Conservation (phyloP, 2,329 filamentous ascomycete species). For the Nemania abortiva region DNA sequence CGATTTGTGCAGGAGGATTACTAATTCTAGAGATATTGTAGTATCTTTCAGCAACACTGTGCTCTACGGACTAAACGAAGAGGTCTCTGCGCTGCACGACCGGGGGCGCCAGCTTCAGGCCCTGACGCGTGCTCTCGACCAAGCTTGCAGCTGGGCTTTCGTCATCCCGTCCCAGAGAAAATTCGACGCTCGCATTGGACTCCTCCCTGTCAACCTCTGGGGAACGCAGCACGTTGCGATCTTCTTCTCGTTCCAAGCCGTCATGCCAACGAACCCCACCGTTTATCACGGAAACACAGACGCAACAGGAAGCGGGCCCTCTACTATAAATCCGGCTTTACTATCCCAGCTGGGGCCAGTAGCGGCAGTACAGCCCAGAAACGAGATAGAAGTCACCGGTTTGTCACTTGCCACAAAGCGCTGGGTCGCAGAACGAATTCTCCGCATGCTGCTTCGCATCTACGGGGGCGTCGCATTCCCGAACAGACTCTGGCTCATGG, state of each 20-base stretch:
- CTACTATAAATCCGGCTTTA: not conserved
- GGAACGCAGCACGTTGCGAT: not conserved
- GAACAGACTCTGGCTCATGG: not conserved
- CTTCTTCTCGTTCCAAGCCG: not conserved
- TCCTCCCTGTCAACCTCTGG: not conserved
- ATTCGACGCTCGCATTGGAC: not conserved
- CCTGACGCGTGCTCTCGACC: not conserved
- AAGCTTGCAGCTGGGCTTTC: constrained; percentile 12
- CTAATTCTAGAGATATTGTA: not conserved
- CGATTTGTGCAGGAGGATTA: not conserved
- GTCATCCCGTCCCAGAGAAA: not conserved
- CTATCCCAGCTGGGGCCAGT: too few species aligned
- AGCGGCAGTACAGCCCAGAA: not conserved
- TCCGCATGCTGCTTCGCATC: not conserved
- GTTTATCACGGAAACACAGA: too few species aligned
- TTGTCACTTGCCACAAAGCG: not conserved
- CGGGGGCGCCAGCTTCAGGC: not conserved
- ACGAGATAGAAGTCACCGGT: not conserved
- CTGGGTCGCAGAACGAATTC: not conserved
- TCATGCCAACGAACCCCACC: rapidly evolving
- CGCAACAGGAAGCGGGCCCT: not conserved
- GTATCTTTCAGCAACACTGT: not conserved
- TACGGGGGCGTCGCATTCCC: not conserved
- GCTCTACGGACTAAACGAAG: not conserved
- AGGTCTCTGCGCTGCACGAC: not conserved